These are phyloP conservation scores for Colletotrichum aenigma DNA, from an alignment of 2,329 filamentous ascomycete genomes.

Conservation along the genomic window DNA sequence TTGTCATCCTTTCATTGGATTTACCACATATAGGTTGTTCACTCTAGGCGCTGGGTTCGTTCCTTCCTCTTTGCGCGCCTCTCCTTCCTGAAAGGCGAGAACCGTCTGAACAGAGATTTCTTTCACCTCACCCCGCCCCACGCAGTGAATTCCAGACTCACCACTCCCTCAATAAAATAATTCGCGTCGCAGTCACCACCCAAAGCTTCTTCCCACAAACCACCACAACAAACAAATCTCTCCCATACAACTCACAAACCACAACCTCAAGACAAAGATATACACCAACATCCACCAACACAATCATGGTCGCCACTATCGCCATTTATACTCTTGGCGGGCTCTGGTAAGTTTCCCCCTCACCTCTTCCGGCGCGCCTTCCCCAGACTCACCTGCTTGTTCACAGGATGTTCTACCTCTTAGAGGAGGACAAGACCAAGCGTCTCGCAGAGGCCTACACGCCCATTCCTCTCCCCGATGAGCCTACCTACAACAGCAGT, in stretches of 20 bases:
- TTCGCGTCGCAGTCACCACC: background rate
- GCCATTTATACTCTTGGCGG: background rate
- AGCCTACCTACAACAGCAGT: background rate
- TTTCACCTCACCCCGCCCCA: background rate
- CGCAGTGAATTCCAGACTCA: background rate
- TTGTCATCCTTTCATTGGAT: background rate
- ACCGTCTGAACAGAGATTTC: background rate
- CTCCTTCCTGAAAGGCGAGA: background rate
- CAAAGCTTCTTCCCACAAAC: background rate
- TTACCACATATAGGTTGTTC: background rate
- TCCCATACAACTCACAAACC: background rate
- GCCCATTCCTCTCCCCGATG: background rate
- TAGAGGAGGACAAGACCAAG: background rate
- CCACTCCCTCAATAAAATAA: background rate
- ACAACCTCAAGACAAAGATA: background rate
- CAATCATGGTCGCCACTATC: background rate
- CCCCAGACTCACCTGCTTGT: background rate
- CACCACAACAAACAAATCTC: background rate
- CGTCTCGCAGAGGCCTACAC: background rate
- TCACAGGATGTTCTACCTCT: background rate
- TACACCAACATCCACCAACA: background rate
- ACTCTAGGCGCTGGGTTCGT: background rate
- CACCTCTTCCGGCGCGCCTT: too few species aligned
- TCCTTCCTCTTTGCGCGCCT: background rate
- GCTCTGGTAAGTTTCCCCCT: background rate